These are phyloP conservation scores for Scheffersomyces illinoinensis DNA, from an alignment of 1,139 yeast species.

Conservation along the genomic window DNA sequence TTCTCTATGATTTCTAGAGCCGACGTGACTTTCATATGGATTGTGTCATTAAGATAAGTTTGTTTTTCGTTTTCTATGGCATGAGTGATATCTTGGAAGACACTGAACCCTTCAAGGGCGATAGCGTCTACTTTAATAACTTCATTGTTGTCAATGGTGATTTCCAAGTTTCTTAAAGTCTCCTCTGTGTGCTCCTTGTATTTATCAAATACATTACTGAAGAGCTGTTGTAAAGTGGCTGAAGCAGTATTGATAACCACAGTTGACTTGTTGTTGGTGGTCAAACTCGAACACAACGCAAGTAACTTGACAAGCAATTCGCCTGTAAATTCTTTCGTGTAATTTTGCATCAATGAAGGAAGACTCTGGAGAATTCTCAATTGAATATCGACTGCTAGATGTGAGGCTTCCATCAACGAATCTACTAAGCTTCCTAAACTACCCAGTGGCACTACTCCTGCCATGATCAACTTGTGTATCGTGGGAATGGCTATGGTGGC, in stretches of 20 bases:
- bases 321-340: conserved; percentile 57
- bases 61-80: conserved; percentile 64
- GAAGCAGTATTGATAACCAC: conserved; percentile 90
- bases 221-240: conserved; percentile 86
- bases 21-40: conserved; percentile 62
- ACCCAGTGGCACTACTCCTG: conserved; percentile 43
- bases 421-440: conserved; percentile 58
- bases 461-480: conserved; percentile 13
- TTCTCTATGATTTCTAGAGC: conserved; percentile 83
- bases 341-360: conserved; percentile 71
- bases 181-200: conserved; percentile 35
- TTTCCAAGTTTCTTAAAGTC: conserved; percentile 15
- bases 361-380: conserved; percentile 82
- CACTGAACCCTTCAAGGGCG: conserved; percentile 67
- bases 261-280: conserved; percentile 65
- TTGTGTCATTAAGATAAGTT: conserved; percentile 38
- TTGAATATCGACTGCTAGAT: conserved; percentile 79
- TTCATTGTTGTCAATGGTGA: conserved; percentile 46
- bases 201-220: conserved; percentile 74
- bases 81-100: conserved; percentile 71
- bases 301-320: conserved; percentile 59
- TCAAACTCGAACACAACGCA: conserved; percentile 69
- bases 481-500: conserved; percentile 54
- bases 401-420: conserved; percentile 72
- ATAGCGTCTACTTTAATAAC: conserved; percentile 46